Evolutionary conservation across 306 rosid species (phyloP), one percentile per base, ranked within the genome.

Genomic region (Malus orientalis): DNA sequence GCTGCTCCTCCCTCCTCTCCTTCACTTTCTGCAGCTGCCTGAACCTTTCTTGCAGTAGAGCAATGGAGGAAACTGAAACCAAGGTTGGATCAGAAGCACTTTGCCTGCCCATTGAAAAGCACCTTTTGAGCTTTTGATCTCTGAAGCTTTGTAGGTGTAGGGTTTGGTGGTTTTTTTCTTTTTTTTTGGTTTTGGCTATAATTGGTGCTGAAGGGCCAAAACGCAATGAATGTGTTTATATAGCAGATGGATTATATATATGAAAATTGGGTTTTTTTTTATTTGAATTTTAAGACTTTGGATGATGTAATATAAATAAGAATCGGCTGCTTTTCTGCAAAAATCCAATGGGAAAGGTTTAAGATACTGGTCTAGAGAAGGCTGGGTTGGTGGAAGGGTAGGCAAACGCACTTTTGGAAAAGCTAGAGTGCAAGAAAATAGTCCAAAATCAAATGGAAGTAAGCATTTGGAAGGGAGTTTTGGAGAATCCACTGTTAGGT

Each of bases 1-100:
- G 85, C 67, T 87, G 89, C 67, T 90, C 93, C 71, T 92, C 97
- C 77, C 98, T 92, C 65, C 89, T 92, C 75, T 89, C 93, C 76
- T 92, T 95, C 79, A 88, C 96, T 84, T 90, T 95, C 88, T 95
- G 95, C 86, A 95, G 87, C 72, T 88, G 91, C 53, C 93, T 90
- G 80, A 95, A 95, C 88, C 98, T 92, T 76, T 92, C 96, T 80
- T 95, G 98, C 80, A 95, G 87, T 33, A 95, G 92, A 74, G 93
- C 97, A 80, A 95, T 95, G 83, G 98, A 95, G 73, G 96, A 84
- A 53, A 86, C 84, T 49, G 55, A 49, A 49, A 82, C 91, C 79
- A 66, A 79, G 67, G 90, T 84, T 64, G 93, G 83, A 78, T 91
- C 88, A 76, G 78, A 71, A 49, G 18, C 55, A 76, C 78, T 85